Conservation (phyloP, 2,329 filamentous ascomycete species). For the Alternaria incomplexa region DNA sequence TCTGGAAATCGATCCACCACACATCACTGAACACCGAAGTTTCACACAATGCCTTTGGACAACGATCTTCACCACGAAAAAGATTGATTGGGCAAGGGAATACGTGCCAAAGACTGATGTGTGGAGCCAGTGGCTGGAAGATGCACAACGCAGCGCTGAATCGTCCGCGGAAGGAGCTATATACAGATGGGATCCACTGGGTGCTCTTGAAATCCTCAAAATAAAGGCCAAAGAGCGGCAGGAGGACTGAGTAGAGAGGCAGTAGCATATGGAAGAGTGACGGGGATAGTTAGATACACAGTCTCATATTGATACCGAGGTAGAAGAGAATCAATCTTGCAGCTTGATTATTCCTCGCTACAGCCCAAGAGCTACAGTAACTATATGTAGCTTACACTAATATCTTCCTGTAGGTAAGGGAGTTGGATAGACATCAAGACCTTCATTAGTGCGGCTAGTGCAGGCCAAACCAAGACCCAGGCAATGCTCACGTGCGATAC, state of each 20-base stretch:
- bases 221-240: too few species aligned
- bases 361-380: neutral
- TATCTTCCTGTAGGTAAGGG: too few species aligned
- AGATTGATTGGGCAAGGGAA: neutral
- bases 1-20: neutral
- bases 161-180: too few species aligned
- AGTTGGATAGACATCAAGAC: neutral
- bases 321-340: neutral
- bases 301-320: too few species aligned
- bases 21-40: neutral
- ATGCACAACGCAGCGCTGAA: too few species aligned
- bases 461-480: neutral
- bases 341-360: neutral
- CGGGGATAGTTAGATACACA: too few species aligned
- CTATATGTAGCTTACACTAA: too few species aligned
- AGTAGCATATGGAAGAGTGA: too few species aligned
- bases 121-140: neutral
- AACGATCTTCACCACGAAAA: neutral
- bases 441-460: rapidly evolving
- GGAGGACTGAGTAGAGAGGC: too few species aligned
- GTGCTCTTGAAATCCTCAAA: too few species aligned
- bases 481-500: neutral
- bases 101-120: neutral
- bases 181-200: too few species aligned
- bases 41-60: neutral